Evolutionary conservation across 345 rosid species (phyloP).

Genomic region (Rhodamnia rubescens): DNA sequence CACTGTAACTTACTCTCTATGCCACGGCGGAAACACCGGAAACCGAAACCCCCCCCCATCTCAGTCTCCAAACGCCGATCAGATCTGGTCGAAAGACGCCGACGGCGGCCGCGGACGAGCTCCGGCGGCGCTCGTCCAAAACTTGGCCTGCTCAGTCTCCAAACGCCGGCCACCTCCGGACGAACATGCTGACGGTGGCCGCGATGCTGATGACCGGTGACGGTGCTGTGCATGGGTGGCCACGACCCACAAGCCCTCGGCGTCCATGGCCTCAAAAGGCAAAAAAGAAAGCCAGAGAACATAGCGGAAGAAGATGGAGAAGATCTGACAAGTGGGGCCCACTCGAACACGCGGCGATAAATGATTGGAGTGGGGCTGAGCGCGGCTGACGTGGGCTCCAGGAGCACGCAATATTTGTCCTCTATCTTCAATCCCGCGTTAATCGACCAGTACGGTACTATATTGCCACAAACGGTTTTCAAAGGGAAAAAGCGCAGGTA

Average conservation of each 20-base stretch:
- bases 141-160: too few relatives aligned
- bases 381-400: background rate
- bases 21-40: background rate
- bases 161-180: too few relatives aligned
- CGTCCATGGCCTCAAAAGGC: background rate
- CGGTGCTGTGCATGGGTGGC: background rate
- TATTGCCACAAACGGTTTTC: background rate
- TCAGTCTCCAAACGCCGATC: background rate
- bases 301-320: background rate
- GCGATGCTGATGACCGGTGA: background rate
- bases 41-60: background rate
- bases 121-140: too few relatives aligned
- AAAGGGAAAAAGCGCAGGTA: background rate
- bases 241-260: background rate
- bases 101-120: background rate
- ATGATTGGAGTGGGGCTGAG: background rate
- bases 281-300: background rate
- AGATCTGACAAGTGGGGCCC: background rate
- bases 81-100: background rate
- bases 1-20: too few relatives aligned
- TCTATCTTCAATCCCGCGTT: background rate
- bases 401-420: background rate
- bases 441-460: background rate
- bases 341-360: background rate
- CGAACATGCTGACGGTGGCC: background rate